Conservation (phyloP, 306 rosid species). For the Vigna mungo region DNA sequence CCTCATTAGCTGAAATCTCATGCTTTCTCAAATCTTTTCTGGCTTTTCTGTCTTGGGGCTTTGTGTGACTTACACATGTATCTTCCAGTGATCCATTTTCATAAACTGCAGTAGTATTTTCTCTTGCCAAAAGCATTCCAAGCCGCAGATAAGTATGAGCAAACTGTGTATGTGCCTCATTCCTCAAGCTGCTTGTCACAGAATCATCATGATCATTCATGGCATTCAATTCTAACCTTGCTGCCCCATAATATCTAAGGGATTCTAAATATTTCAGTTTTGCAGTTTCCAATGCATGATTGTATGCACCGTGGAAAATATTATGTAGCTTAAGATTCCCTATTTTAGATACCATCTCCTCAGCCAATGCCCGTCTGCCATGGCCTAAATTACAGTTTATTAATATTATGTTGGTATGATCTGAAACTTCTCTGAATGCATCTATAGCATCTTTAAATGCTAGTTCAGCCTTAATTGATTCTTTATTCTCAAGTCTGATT, state of each 20-base stretch:
- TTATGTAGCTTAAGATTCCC: slow-evolving; percentile 65
- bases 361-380: slow-evolving; percentile 93
- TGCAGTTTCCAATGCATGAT: slow-evolving; percentile 76
- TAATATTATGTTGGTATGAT: slow-evolving; percentile 86
- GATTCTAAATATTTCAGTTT: slow-evolving; percentile 87
- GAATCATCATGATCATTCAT: slow-evolving; percentile 54
- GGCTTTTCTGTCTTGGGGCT: slow-evolving; percentile 51
- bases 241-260: slow-evolving; percentile 86
- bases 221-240: slow-evolving; percentile 73
- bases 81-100: slow-evolving; percentile 65
- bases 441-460: slow-evolving; percentile 84
- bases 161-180: slow-evolving; percentile 85
- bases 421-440: slow-evolving; percentile 90
- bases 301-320: slow-evolving; percentile 66
- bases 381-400: slow-evolving; percentile 95
- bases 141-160: slow-evolving; percentile 93
- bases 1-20: slow-evolving; percentile 93
- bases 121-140: slow-evolving; percentile 96
- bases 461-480: slow-evolving; percentile 74
- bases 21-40: slow-evolving; percentile 70
- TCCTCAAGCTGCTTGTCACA: slow-evolving; percentile 63
- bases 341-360: slow-evolving; percentile 76
- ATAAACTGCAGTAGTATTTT: slow-evolving; percentile 73
- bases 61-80: slow-evolving; percentile 43
- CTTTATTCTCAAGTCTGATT: slow-evolving; percentile 75